These are phyloP conservation scores for Myochromella boudieri DNA, from an alignment of 768 basidiomycete genomes.

Conservation along the genomic window DNA sequence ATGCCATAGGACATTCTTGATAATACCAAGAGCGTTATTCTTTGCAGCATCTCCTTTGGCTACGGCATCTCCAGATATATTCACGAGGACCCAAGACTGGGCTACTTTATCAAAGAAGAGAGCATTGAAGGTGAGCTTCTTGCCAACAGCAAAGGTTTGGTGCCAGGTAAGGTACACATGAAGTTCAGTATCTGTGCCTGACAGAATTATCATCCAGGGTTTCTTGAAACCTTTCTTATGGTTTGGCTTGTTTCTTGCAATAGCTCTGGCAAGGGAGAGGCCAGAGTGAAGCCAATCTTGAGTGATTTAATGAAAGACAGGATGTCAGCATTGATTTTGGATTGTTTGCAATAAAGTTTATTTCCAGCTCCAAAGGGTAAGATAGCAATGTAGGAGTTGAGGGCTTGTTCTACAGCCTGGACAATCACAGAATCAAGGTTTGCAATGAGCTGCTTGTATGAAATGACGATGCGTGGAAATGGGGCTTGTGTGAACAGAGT, in stretches of 20 bases:
- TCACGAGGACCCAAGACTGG: slow-evolving; percentile 7
- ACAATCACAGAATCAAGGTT: slow-evolving; percentile 2
- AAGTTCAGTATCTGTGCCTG: not conserved
- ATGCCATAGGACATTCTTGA: too few species aligned
- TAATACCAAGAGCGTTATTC: too few species aligned
- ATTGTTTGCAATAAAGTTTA: not conserved
- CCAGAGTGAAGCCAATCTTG: not conserved
- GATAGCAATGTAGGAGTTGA: not conserved
- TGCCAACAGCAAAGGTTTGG: slow-evolving; percentile 4
- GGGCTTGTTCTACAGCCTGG: not conserved
- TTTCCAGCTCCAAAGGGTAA: slow-evolving; percentile 2
- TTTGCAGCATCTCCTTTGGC: not conserved
- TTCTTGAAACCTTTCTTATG: not conserved
- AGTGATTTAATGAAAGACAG: slow-evolving; percentile 3
- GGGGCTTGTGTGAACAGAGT: not conserved
- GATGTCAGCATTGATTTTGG: slow-evolving; percentile 1
- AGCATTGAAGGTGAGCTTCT: not conserved
- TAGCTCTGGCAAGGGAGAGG: slow-evolving; percentile 1
- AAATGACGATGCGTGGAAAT: slow-evolving; percentile 1
- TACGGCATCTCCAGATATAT: slow-evolving; percentile 8
- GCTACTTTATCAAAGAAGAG: slow-evolving; percentile 2
- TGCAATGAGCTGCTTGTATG: slow-evolving; percentile 1
- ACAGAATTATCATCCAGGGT: slow-evolving; percentile 5
- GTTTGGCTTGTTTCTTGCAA: not conserved
- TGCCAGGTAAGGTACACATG: slow-evolving; percentile 5